Percentiles rank a stretch among this genome's conserved stretches.
Evolutionary conservation across 805 yeast genomes (phyloP).

Genomic region (Schwanniomyces polymorphus): DNA sequence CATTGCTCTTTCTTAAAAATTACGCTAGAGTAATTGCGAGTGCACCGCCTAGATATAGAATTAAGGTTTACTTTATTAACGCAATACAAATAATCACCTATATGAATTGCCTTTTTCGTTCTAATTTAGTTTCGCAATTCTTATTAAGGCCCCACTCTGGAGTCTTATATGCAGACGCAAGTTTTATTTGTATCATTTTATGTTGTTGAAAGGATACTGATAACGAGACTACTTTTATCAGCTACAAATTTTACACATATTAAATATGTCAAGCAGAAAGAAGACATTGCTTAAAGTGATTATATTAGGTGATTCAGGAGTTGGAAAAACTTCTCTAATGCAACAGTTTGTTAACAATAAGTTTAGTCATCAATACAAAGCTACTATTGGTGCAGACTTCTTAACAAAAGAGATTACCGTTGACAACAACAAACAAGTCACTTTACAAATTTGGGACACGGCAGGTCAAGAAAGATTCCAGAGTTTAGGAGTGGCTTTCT

Average conservation of each 20-base stretch:
- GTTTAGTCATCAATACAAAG: constrained; percentile 93
- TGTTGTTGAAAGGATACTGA: background rate
- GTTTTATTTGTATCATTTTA: background rate
- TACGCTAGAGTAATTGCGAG: too few relatives aligned
- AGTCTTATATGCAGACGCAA: too few relatives aligned
- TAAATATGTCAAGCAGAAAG: constrained; percentile 60
- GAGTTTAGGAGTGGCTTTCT: constrained; percentile 93
- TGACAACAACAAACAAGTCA: constrained; percentile 66
- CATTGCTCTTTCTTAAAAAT: too few relatives aligned
- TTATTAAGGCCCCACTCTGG: too few relatives aligned
- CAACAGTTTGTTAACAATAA: constrained; percentile 95
- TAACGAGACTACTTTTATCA: background rate
- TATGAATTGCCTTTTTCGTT: too few relatives aligned
- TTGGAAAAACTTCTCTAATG: constrained; percentile 95
- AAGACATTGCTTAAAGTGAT: constrained; percentile 82
- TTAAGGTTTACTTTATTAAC: too few relatives aligned
- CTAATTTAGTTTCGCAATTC: too few relatives aligned
- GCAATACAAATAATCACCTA: too few relatives aligned
- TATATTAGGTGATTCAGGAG: constrained; percentile 95
- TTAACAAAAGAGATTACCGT: constrained; percentile 85
- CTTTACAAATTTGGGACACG: constrained; percentile 95
- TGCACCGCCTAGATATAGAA: too few relatives aligned
- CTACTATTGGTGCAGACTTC: constrained; percentile 97
- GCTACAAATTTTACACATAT: background rate
- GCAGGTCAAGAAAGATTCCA: constrained; percentile 99